Evolutionary conservation across 306 rosid genomes (phyloP), one percentile per base, ranked within the genome.

Genomic region (Cucurbita ficifolia): DNA sequence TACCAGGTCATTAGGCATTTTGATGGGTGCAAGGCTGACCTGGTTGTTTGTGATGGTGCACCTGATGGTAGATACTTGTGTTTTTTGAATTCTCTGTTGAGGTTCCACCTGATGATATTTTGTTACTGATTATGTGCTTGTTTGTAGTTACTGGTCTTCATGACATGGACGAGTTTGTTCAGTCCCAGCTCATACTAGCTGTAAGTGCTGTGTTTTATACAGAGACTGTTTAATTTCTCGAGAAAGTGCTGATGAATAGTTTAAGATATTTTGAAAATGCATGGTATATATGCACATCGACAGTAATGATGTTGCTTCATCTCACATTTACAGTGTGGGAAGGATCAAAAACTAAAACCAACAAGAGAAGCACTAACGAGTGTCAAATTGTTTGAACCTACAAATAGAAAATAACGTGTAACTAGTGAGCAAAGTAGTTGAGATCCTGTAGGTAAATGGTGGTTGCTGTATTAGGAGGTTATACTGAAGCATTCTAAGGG

Each of bases 121-220:
- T 52, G 75, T 81, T 33, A 35, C 54, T 45, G 18, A 42, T 73
- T 52, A 22, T 56, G 57, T 68, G 69, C 59, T 58, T 42, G 56
- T 78, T 78, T 85, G 81, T 84, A 94, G 99, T 94, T 40, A 94
- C 99, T 7, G 99, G 97, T 76, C 99, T 94, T 83, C 99, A 94
- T 88, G 99, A 94, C 87, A 94, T 94, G 99, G 99, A 94, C 76
- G 99, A 94, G 75, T 94, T 94, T 72, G 99, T 94, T 75, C 99
- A 94, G 78, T 94, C 97, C 61, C 99, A 94, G 77, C 89, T 94
- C 76, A 91, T 91, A 77, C 87, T 94, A 82, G 99, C 99, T 12
- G 99, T 94, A 79, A 86, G 97, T 81, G 17, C 71, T 52, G 60
- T 8, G 53, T 40, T 76, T 33, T 65, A 9, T 72, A 3, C 8